Conservation (phyloP, 2,329 filamentous ascomycete genomes). For the Atkinsonella texensis region DNA sequence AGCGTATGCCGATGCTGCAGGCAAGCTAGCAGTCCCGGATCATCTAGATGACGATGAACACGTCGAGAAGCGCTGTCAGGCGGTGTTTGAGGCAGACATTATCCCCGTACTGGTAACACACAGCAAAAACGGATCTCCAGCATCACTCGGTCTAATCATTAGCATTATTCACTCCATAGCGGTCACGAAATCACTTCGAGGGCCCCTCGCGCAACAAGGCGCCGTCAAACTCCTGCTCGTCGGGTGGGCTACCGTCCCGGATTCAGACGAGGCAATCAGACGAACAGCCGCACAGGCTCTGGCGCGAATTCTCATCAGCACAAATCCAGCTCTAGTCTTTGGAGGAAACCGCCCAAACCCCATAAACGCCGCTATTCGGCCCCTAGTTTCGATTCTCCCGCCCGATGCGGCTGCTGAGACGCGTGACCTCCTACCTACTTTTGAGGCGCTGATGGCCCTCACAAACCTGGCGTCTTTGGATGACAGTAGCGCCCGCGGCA, state of each 20-base stretch:
- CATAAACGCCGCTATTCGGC: conserved; percentile 68
- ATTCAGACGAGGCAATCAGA: conserved; percentile 33
- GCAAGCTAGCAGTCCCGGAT: conserved; percentile 48
- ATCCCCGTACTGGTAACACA: conserved; percentile 67
- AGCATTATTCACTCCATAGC: conserved; percentile 70
- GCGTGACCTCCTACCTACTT: conserved; percentile 74
- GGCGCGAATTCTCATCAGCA: conserved; percentile 75
- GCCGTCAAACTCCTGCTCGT: conserved; percentile 74
- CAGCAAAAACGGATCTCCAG: conserved; percentile 58
- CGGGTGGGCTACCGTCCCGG: conserved; percentile 50
- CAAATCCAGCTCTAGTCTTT: conserved; percentile 76
- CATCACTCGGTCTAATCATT: conserved; percentile 59
- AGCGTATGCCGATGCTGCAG: conserved; percentile 81
- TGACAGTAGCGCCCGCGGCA: conserved; percentile 48
- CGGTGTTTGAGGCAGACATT: conserved; percentile 66
- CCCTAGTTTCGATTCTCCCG: conserved; percentile 62
- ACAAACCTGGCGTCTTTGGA: conserved; percentile 86
- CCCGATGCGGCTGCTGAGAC: conserved; percentile 50
- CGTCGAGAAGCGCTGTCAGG: conserved; percentile 63
- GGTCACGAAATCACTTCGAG: conserved; percentile 60
- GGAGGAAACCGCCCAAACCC: conserved; percentile 62
- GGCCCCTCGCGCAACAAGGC: conserved; percentile 83
- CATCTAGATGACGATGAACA: conserved; percentile 64
- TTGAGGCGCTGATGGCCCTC: conserved; percentile 81
- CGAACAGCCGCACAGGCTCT: conserved; percentile 66